Base-by-base conservation (phyloP, 2,329 filamentous ascomycete species). In the Bipolaris victoriae region DNA sequence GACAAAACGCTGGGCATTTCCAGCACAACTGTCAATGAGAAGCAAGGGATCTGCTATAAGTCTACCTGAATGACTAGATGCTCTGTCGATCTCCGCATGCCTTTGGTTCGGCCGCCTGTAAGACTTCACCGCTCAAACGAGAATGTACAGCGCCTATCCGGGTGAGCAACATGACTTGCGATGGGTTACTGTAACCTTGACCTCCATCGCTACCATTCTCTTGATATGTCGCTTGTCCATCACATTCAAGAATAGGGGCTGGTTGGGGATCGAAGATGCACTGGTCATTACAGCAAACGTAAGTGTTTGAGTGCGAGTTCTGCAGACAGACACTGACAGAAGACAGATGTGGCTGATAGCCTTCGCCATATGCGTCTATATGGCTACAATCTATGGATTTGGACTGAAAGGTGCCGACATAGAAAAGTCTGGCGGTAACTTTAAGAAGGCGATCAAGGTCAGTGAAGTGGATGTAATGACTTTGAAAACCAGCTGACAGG, bases 231-330 rank as follows among this genome's bases (percentile, higher is more conserved):
- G 69, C 11, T 48, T 71, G 29, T 41, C 51, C 5, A 62, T 63
- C 1, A 69, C 67, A 24, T 59, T 62, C 22, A 64, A 60, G 26
- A 63, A 67, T 39, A 57, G 67, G 41, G 69, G 69, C 3, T 70
- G 64, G 63, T 55, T 70, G 24, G 69, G 69, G 5, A 9, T 62
- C 5, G 69, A 72, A 46, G 69, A 72, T 39, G 63, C 22, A 1
- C 62, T 70, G 37, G 66, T 72, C 4, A 62, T 68, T 10, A 39
- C 55, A 18, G 55, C 69, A 7, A 61, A 59, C 46, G 69, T 71
- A 49, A 61, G 64, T 52, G 15, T 6, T 35, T 7, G 36, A 10
- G 2, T 18, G 37, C 9, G 20, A 15, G 3, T 11, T 13, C 7
- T 10, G 3, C 7, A 5, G n/a, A 20, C 18, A 16, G 22, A 7